Conservation (phyloP, 257 asterid genomes). For the Solanum acaule region DNA sequence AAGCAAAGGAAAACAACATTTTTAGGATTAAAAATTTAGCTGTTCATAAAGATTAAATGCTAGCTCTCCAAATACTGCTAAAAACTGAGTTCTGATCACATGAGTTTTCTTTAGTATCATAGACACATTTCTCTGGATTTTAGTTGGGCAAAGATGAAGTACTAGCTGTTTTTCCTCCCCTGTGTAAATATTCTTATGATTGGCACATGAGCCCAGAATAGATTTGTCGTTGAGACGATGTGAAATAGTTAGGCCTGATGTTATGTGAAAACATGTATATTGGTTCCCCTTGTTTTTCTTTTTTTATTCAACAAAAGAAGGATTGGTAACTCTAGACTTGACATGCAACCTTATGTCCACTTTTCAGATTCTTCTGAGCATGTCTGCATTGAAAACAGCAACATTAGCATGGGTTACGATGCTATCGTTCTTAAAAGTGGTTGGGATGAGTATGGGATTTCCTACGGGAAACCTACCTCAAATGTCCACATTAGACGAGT, state of each 20-base stretch:
- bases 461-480: constrained; percentile 51
- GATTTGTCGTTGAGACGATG: not conserved
- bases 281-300: not conserved
- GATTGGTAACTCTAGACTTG: not conserved
- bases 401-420: constrained; percentile 72
- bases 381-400: constrained; percentile 87
- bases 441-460: constrained; percentile 96
- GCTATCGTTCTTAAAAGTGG: constrained; percentile 84
- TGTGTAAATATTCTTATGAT: not conserved
- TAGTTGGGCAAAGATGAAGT: not conserved
- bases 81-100: not conserved
- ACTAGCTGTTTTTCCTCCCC: not conserved
- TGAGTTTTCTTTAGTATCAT: not conserved
- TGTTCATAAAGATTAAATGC: not conserved
- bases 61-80: not conserved
- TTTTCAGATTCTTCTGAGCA: constrained; percentile 75
- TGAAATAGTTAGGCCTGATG: not conserved
- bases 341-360: not conserved
- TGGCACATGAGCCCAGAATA: not conserved
- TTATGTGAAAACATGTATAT: not conserved
- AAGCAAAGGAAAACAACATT: not conserved
- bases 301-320: not conserved
- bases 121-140: not conserved
- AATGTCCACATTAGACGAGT: constrained; percentile 49
- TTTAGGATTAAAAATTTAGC: not conserved